phyloP scores from a whole-genome alignment of 371 early-diverging fungal species.

The Actinomortierella wolfii region DNA sequence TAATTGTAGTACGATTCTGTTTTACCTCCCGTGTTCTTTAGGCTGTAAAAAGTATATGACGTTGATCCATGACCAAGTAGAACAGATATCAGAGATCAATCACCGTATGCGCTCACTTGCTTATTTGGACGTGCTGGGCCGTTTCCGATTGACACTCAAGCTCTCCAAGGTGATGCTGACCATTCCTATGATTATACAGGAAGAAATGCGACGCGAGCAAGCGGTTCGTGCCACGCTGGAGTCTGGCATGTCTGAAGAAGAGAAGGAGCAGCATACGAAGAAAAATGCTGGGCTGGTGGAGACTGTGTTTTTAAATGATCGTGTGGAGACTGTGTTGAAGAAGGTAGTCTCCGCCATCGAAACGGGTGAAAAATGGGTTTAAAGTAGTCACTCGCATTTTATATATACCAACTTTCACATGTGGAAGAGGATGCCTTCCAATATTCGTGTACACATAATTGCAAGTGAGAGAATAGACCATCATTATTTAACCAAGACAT shows the following conservation, averaged over 20 bases:
- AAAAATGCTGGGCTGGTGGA: constrained; percentile 51
- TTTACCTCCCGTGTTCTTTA: constrained; percentile 2
- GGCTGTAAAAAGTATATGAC: constrained; percentile 67
- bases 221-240: constrained; percentile 42
- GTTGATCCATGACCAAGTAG: constrained; percentile 62
- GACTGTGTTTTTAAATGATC: constrained; percentile 44
- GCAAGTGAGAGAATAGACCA: too few species aligned
- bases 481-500: too few species aligned
- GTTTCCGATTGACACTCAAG: constrained; percentile 61
- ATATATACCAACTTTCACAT: too few species aligned
- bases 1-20: not conserved
- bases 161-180: constrained; percentile 59
- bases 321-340: constrained; percentile 57
- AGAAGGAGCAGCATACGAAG: constrained; percentile 17
- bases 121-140: constrained; percentile 62
- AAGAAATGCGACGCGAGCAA: constrained; percentile 46
- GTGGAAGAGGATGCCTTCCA: too few species aligned
- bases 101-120: constrained; percentile 60
- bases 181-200: constrained; percentile 64
- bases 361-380: constrained; percentile 56
- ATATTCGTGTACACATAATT: too few species aligned
- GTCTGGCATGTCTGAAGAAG: constrained; percentile 37
- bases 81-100: constrained; percentile 65
- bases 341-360: constrained; percentile 60
- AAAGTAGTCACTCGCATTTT: too few species aligned